Conservation (phyloP, 2,329 filamentous ascomycete species). For the Exophiala oligosperma region DNA sequence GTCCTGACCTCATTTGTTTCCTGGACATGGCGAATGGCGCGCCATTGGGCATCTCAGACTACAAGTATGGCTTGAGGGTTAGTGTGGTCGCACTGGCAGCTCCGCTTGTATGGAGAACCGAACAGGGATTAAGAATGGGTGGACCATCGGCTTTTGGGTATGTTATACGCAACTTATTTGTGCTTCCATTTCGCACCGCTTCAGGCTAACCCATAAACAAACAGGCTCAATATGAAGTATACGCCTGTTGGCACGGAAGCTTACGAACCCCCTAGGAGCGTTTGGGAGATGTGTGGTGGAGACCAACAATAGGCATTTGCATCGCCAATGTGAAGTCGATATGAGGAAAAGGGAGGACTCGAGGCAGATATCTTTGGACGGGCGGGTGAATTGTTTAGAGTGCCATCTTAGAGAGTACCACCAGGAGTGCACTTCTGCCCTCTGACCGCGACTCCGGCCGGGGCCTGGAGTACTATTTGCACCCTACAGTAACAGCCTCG, state of each 20-base stretch:
- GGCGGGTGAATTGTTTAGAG: too few species aligned
- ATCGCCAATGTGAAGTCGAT: background rate
- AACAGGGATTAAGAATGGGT: constrained; percentile 1
- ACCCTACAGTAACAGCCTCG: too few species aligned
- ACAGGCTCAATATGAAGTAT: constrained; percentile 4
- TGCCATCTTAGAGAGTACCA: too few species aligned
- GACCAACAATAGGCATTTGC: constrained; percentile 1
- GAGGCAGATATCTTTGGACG: too few species aligned
- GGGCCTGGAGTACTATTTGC: too few species aligned
- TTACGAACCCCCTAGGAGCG: constrained; percentile 2
- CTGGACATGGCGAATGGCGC: constrained; percentile 2
- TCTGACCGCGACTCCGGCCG: too few species aligned
- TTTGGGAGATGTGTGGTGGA: constrained; percentile 1
- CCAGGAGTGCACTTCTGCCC: too few species aligned
- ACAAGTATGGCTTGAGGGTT: constrained; percentile 6
- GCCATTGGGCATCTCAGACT: constrained; percentile 2
- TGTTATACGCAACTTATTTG: background rate
- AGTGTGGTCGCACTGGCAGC: constrained; percentile 2
- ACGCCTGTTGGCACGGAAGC: constrained; percentile 3
- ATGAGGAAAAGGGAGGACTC: background rate
- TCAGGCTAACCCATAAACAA: background rate
- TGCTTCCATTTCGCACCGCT: background rate
- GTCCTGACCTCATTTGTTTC: constrained; percentile 6
- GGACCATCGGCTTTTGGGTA: constrained; percentile 4
- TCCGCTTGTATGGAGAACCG: background rate